Evolutionary conservation across 1,284 basidiomycete genomes (phyloP).

Genomic region (Athelia sp.): DNA sequence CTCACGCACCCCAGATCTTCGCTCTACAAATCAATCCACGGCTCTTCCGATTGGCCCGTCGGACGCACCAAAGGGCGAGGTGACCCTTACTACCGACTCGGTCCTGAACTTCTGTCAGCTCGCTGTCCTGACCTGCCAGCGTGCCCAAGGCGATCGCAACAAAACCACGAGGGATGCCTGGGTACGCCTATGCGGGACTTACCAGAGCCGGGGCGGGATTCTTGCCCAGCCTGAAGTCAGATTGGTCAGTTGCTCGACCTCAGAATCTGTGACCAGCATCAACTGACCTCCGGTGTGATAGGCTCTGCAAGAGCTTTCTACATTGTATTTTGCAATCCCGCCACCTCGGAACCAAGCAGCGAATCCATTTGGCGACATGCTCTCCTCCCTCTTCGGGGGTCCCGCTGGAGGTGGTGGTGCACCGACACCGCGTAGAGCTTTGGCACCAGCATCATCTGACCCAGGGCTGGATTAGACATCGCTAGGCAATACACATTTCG

Average conservation of each 20-base stretch:
- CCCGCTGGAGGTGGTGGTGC: conserved; percentile 17
- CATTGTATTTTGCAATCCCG: conserved; percentile 79
- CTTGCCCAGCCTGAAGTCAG: conserved; percentile 68
- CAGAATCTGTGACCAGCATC: neutral
- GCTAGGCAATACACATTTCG: too few relatives aligned
- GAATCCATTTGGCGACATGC: conserved; percentile 81
- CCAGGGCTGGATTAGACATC: neutral
- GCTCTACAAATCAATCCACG: conserved; percentile 36
- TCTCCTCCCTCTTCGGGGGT: conserved; percentile 79
- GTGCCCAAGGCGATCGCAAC: conserved; percentile 71
- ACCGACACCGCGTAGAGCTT: neutral
- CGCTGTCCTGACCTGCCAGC: conserved; percentile 78
- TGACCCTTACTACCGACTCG: conserved; percentile 68
- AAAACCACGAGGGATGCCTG: conserved; percentile 74
- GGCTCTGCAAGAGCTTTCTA: conserved; percentile 53
- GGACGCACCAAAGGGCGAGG: conserved; percentile 47
- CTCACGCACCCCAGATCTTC: conserved; percentile 29
- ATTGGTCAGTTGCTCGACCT: conserved; percentile 41
- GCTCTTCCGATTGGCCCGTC: conserved; percentile 30
- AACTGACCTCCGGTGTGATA: conserved; percentile 14
- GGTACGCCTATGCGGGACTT: conserved; percentile 78
- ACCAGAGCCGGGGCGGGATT: conserved; percentile 61
- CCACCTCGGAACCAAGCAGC: conserved; percentile 61
- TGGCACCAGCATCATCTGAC: neutral
- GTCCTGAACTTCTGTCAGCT: conserved; percentile 86